Evolutionary conservation across 192 early-diverging fungal species (phyloP).

Genomic region (Pilobolus umbonatus): DNA sequence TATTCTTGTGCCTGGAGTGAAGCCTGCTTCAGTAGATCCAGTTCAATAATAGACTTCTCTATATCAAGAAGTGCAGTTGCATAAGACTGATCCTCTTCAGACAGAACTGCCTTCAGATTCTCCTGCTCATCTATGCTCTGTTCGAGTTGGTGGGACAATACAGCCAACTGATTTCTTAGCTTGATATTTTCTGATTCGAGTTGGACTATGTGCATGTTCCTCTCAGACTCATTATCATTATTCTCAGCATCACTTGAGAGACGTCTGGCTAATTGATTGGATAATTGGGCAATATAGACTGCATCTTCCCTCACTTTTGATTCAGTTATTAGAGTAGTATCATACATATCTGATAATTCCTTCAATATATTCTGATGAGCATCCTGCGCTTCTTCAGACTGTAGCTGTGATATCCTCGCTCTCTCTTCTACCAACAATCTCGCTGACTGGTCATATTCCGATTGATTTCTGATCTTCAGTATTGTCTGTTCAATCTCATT

Average conservation of each 20-base stretch:
- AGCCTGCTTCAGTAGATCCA: constrained; percentile 42
- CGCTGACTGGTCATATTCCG: constrained; percentile 40
- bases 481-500: constrained; percentile 34
- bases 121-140: constrained; percentile 39
- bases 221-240: constrained; percentile 36
- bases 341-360: constrained; percentile 40
- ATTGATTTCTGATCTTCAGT: constrained; percentile 39
- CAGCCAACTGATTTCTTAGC: constrained; percentile 41
- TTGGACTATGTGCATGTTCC: constrained; percentile 39
- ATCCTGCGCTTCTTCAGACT: constrained; percentile 47
- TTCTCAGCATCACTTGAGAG: constrained; percentile 1
- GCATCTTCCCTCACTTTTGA: constrained; percentile 33
- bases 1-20: no score
- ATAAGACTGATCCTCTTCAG: constrained; percentile 37
- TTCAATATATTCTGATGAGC: constrained; percentile 43
- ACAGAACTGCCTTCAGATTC: constrained; percentile 30
- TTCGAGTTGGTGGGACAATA: constrained; percentile 33
- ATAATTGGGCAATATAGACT: constrained; percentile 24
- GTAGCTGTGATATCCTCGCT: constrained; percentile 36
- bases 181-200: constrained; percentile 43
- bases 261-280: constrained; percentile 8
- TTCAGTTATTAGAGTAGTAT: constrained; percentile 39
- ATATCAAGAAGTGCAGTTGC: constrained; percentile 32
- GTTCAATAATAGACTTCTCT: constrained; percentile 40
- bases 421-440: constrained; percentile 42